phyloP scores from a whole-genome alignment of 2,329 filamentous ascomycete genomes.

The Graphilbum sp. region DNA sequence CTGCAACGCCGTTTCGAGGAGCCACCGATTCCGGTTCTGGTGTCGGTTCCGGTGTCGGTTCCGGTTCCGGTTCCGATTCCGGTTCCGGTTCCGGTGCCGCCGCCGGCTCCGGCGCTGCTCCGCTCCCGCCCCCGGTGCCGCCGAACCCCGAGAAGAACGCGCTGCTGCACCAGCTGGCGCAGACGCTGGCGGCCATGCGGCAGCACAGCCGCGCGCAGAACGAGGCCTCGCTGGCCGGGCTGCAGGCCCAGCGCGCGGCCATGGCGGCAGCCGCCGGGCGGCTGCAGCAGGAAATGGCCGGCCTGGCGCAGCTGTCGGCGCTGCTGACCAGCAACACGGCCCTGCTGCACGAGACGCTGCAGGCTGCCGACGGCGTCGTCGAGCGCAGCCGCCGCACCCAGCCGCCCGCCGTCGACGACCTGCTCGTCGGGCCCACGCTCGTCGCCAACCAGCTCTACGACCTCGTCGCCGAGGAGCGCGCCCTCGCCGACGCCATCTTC shows the following conservation, averaged over 20 bases:
- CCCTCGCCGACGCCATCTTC: conserved; percentile 74
- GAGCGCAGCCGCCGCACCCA: conserved; percentile 51
- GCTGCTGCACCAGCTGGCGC: conserved; percentile 60
- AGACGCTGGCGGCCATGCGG: conserved; percentile 51
- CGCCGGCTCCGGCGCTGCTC: conserved; percentile 25
- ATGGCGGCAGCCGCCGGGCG: conserved; percentile 52
- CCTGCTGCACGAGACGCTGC: conserved; percentile 61
- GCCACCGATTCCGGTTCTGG: not conserved
- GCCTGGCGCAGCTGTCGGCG: conserved; percentile 53
- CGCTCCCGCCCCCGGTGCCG: conserved; percentile 55
- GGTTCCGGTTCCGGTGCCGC: conserved; percentile 15
- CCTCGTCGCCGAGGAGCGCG: conserved; percentile 75
- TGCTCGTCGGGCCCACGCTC: conserved; percentile 84
- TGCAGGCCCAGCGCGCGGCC: conserved; percentile 64
- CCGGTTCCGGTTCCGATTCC: too few species aligned
- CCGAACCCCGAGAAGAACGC: conserved; percentile 93
- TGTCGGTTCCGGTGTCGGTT: conserved; percentile 31
- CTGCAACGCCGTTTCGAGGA: conserved; percentile 23
- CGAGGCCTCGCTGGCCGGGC: conserved; percentile 53
- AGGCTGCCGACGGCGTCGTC: conserved; percentile 64
- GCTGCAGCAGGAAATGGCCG: conserved; percentile 57
- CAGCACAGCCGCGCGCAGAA: conserved; percentile 56
- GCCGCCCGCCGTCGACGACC: conserved; percentile 69
- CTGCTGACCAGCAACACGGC: conserved; percentile 61
- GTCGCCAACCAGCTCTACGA: conserved; percentile 87